Conservation (phyloP, 1,139 yeast genomes). For the Blastobotrys niveus region DNA sequence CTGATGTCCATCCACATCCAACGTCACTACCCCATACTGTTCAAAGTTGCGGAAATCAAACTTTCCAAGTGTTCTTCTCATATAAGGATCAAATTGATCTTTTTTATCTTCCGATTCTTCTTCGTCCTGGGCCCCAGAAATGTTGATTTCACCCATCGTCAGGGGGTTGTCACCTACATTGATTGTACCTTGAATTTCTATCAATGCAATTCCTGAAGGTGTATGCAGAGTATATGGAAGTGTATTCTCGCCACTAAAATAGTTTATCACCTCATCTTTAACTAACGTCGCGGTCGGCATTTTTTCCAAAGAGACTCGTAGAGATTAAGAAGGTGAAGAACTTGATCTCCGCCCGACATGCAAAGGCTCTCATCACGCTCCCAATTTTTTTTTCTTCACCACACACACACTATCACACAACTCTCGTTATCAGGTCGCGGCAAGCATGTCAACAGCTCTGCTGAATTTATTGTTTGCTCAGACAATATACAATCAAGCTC, state of each 20-base stretch:
- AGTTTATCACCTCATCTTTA: background rate
- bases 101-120: conserved; percentile 11
- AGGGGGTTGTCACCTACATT: conserved; percentile 28
- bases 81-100: conserved; percentile 4
- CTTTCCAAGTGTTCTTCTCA: conserved; percentile 20
- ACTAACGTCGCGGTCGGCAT: conserved; percentile 13
- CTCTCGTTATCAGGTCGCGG: conserved; percentile 3
- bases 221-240: conserved; percentile 30
- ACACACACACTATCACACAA: background rate
- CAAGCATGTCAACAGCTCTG: conserved; percentile 29
- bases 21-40: conserved; percentile 24
- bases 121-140: conserved; percentile 14
- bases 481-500: conserved; percentile 30
- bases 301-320: background rate
- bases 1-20: conserved; percentile 35
- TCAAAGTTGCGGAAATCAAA: conserved; percentile 25
- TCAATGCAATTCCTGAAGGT: conserved; percentile 30
- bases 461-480: conserved; percentile 32
- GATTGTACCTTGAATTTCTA: conserved; percentile 34
- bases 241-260: conserved; percentile 1
- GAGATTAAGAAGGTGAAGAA: background rate
- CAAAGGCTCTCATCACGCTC: background rate
- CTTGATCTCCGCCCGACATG: background rate
- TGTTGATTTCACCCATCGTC: conserved; percentile 19
- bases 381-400: conserved; percentile 1